Base-by-base conservation (phyloP, 2,329 filamentous ascomycete species). In the Pseudogymnoascus sp. region DNA sequence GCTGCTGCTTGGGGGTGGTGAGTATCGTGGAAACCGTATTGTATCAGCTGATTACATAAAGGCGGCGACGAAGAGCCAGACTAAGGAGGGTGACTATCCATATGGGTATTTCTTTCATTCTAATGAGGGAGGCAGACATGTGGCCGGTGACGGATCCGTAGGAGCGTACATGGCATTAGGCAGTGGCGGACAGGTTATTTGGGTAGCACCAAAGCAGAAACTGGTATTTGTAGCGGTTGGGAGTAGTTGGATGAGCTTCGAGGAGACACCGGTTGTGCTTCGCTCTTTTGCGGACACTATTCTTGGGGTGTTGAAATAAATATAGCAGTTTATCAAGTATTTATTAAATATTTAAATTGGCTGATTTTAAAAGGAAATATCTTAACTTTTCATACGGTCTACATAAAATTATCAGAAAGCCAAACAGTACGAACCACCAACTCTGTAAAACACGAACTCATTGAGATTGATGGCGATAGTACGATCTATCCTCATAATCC, bases 61-160 rank as follows among this genome's bases (percentile, higher is more conserved):
- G 10, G 29, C 29, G 29, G 29, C 51, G 11, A 57, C 51, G 1
- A 57, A 34, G 29, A 36, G 29, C 21, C 51, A 57, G 29, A 57
- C 51, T 10, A 14, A 0, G 5, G 29, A 57, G 29, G 51, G 51
- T 57, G 51, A 57, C 31, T 36, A 57, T 34, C 51, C 51, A 1
- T 57, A 57, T 36, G 51, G 51, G n/a, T 57, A 57, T 57, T 57
- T 57, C 16, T 57, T 36, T 57, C 51, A 57, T 21, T 12, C 29
- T 8, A 57, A 57, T 21, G 29, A 57, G 29, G 51, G 51, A 36
- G 29, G 51, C 3, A 34, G 29, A 36, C 51, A 57, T 57, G 51
- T 21, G 29, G 3, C n/a, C 5, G 51, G 29, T 5, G 29, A 34
- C 1, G 51, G 51, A 16, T 57, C 51, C 11, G 10, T 14, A 57